These are phyloP conservation scores for Hymenoscyphus repandus DNA, from an alignment of 2,329 filamentous ascomycete genomes.

Conservation along the genomic window DNA sequence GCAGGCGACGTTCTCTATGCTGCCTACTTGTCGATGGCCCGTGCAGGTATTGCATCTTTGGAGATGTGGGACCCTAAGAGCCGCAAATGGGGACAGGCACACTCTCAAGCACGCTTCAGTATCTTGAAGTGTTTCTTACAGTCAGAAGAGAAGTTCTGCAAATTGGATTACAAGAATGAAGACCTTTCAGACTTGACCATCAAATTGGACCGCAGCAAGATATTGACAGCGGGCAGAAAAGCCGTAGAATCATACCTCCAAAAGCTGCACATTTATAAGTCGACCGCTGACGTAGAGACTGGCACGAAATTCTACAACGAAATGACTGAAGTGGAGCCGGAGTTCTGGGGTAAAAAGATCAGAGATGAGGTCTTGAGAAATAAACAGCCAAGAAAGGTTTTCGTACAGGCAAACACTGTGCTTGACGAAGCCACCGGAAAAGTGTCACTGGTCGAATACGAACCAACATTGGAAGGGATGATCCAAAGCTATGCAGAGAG, in stretches of 20 bases:
- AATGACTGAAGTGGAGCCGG: conserved; percentile 74
- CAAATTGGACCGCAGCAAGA: conserved; percentile 78
- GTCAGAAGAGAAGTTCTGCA: conserved; percentile 82
- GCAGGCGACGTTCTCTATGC: conserved; percentile 85
- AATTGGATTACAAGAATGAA: conserved; percentile 62
- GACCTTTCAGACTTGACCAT: conserved; percentile 79
- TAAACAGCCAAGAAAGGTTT: conserved; percentile 82
- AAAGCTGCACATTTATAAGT: conserved; percentile 89
- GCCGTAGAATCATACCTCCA: conserved; percentile 82
- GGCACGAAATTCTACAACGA: conserved; percentile 77
- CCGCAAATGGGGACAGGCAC: conserved; percentile 86
- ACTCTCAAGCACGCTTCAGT: conserved; percentile 86
- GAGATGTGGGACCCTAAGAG: conserved; percentile 94
- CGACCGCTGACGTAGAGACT: conserved; percentile 73
- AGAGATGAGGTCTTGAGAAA: conserved; percentile 69
- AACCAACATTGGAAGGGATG: conserved; percentile 73
- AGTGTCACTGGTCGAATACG: conserved; percentile 80
- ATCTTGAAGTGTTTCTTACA: conserved; percentile 82
- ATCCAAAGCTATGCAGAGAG: conserved; percentile 76
- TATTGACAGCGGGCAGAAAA: conserved; percentile 73
- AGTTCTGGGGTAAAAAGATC: conserved; percentile 79
- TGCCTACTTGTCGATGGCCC: conserved; percentile 88
- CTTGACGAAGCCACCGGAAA: conserved; percentile 62
- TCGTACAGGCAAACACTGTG: conserved; percentile 88
- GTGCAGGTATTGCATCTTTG: conserved; percentile 80